A percentile compares a stretch with the other conserved stretches of the same genome.
phyloP scores from a whole-genome alignment of 2,329 filamentous ascomycete species.

The Alternaria burnsii region DNA sequence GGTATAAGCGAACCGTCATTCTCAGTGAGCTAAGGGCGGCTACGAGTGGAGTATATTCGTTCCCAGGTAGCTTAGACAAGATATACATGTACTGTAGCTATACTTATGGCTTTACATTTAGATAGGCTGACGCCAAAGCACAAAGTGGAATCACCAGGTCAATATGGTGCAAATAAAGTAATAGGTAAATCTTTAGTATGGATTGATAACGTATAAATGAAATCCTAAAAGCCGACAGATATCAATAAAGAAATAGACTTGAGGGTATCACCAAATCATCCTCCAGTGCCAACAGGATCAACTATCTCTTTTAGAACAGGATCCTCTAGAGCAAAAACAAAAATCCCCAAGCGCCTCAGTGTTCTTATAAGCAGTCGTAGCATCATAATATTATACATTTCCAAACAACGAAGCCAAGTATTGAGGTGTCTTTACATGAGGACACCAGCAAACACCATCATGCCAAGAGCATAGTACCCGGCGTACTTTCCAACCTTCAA shows the following conservation, averaged over 20 bases:
- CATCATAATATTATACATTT: conserved; percentile 8
- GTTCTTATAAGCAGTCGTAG: conserved; percentile 3
- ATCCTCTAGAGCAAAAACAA: background rate
- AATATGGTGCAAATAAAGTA: background rate
- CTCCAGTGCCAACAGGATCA: background rate
- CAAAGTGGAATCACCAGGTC: too few relatives aligned
- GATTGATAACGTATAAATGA: background rate
- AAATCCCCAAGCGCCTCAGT: background rate
- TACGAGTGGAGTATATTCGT: background rate
- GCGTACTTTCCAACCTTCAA: conserved; percentile 39
- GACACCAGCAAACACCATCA: conserved; percentile 47
- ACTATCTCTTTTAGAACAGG: background rate
- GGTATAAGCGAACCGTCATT: background rate
- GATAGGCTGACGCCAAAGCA: background rate
- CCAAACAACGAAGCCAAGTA: background rate
- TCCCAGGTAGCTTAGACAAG: background rate
- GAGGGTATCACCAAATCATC: conserved; percentile 1
- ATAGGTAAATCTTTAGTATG: background rate
- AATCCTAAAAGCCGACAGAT: too few relatives aligned
- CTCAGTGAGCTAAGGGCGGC: background rate
- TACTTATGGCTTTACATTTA: background rate
- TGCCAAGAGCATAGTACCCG: conserved; percentile 52
- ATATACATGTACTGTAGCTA: background rate
- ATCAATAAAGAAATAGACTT: background rate
- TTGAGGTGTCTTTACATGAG: conserved; percentile 12